These are phyloP conservation scores for Zalaria obscura DNA, from an alignment of 2,329 filamentous ascomycete species.

Conservation along the genomic window DNA sequence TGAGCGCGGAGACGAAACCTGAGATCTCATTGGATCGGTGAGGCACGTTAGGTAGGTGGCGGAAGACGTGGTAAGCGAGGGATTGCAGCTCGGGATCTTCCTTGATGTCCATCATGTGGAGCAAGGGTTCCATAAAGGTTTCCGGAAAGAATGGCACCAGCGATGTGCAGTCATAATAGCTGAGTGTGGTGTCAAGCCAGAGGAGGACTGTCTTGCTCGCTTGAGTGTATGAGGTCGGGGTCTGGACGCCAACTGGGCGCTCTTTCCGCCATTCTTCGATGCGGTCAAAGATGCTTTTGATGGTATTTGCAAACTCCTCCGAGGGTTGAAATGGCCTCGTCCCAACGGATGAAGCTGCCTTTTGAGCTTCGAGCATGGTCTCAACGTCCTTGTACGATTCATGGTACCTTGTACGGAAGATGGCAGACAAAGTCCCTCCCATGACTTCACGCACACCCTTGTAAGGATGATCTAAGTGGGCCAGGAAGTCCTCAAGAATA, in stretches of 20 bases:
- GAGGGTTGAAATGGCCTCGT: conserved; percentile 69
- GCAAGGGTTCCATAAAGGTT: conserved; percentile 76
- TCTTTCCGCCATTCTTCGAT: conserved; percentile 81
- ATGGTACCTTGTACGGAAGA: conserved; percentile 84
- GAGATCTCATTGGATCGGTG: conserved; percentile 76
- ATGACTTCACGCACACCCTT: conserved; percentile 94
- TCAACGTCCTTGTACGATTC: conserved; percentile 79
- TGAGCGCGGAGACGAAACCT: conserved; percentile 70
- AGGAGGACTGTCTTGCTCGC: conserved; percentile 91
- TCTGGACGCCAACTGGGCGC: conserved; percentile 75
- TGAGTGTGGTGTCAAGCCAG: conserved; percentile 85
- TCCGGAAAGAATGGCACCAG: conserved; percentile 83
- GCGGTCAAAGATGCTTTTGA: conserved; percentile 61
- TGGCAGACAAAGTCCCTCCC: conserved; percentile 72
- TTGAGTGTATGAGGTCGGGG: conserved; percentile 85
- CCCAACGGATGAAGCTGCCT: conserved; percentile 66
- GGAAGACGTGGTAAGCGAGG: conserved; percentile 91
- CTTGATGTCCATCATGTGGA: conserved; percentile 99
- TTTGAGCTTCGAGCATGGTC: conserved; percentile 64
- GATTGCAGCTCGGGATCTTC: conserved; percentile 93
- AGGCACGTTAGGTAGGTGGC: conserved; percentile 88
- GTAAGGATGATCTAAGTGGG: conserved; percentile 91
- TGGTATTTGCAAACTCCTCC: conserved; percentile 56
- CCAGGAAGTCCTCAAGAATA: conserved; percentile 76
- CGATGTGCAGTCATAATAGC: conserved; percentile 83